Percentiles rank a stretch among this genome's conserved stretches.
Evolutionary conservation across 768 basidiomycete species (phyloP).

Genomic region (Lepiota subincarnata): DNA sequence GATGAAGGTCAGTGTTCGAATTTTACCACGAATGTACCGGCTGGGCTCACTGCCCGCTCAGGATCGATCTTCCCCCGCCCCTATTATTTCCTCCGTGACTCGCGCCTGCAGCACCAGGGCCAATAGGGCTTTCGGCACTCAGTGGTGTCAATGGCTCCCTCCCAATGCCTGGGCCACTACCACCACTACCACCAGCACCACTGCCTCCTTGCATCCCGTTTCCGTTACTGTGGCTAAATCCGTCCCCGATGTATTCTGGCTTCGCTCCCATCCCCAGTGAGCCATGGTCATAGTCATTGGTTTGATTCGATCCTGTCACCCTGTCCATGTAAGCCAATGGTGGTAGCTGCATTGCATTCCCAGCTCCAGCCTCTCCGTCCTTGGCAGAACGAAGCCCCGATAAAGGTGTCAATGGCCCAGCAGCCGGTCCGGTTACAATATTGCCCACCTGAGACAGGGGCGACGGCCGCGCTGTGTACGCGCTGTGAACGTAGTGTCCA

Average conservation of each 20-base stretch:
- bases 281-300: neutral
- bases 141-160: slow-evolving; percentile 11
- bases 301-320: neutral
- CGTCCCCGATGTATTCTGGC: neutral
- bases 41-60: neutral
- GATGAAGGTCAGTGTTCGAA: neutral
- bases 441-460: slow-evolving; percentile 10
- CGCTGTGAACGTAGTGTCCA: slow-evolving; percentile 8
- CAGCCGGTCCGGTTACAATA: slow-evolving; percentile 10
- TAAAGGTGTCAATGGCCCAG: slow-evolving; percentile 9
- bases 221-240: neutral
- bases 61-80: neutral
- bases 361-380: neutral
- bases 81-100: neutral
- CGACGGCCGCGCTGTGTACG: slow-evolving; percentile 7
- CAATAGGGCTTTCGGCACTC: slow-evolving; percentile 10
- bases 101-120: slow-evolving; percentile 2
- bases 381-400: slow-evolving; percentile 8
- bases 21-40: neutral
- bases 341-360: slow-evolving; percentile 8
- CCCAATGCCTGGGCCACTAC: neutral
- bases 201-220: neutral
- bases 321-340: slow-evolving; percentile 12
- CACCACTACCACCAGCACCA: neutral
- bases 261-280: neutral